Conservation (phyloP, 768 basidiomycete genomes). For the Serendipita sp. region DNA sequence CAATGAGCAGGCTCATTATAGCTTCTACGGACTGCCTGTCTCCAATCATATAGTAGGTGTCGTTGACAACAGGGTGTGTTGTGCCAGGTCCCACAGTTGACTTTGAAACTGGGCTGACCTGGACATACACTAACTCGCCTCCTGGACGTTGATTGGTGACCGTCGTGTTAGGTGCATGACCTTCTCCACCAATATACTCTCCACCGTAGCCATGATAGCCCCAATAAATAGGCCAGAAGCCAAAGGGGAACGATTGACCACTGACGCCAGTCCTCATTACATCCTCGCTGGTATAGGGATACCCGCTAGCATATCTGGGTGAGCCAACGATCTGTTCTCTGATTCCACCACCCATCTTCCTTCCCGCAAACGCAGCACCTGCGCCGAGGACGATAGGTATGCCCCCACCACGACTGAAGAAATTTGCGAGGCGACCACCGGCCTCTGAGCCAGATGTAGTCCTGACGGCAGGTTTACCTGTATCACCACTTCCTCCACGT, state of each 20-base stretch:
- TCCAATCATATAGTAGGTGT: neutral
- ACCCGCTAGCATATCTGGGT: conserved; percentile 48
- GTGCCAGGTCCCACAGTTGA: neutral
- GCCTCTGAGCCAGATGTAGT: neutral
- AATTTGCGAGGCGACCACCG: neutral
- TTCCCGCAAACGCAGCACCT: conserved; percentile 26
- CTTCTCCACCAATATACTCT: neutral
- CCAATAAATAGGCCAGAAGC: neutral
- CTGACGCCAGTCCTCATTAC: neutral
- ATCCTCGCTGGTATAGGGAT: conserved; percentile 16
- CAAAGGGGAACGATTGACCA: neutral
- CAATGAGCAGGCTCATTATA: neutral
- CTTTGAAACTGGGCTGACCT: neutral
- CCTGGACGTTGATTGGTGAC: neutral
- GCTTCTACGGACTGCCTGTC: neutral
- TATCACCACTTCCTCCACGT: conserved; percentile 14
- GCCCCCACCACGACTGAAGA: conserved; percentile 24
- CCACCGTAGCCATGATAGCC: neutral
- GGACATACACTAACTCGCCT: neutral
- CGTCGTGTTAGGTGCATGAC: neutral
- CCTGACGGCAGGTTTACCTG: neutral
- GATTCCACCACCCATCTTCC: conserved; percentile 36
- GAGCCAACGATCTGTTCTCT: conserved; percentile 31
- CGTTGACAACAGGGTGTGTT: neutral
- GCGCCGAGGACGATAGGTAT: conserved; percentile 23